Evolutionary conservation across 257 asterid species (phyloP).

Genomic region (Solanum dulcamara): DNA sequence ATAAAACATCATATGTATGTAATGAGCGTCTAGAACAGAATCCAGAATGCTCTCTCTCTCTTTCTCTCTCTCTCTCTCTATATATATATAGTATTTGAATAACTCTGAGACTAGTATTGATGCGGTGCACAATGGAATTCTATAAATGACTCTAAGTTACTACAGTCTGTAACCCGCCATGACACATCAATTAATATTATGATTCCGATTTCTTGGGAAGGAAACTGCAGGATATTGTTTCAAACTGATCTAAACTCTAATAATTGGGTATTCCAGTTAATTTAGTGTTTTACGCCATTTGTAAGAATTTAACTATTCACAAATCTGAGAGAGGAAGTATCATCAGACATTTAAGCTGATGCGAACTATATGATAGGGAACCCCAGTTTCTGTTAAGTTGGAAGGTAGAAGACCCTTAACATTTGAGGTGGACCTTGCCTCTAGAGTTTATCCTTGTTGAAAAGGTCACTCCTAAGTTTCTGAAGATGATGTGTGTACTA

Average conservation of each 20-base stretch:
- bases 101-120: background rate
- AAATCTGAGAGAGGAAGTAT: background rate
- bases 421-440: background rate
- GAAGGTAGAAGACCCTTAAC: background rate
- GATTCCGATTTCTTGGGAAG: background rate
- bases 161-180: background rate
- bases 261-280: background rate
- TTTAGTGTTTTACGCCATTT: background rate
- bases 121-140: background rate
- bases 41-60: background rate
- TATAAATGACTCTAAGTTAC: background rate
- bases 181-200: background rate
- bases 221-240: background rate
- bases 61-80: too few species aligned
- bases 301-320: background rate
- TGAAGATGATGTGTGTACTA: background rate
- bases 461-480: background rate
- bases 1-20: background rate
- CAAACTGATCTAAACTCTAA: background rate
- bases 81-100: background rate
- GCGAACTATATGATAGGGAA: background rate
- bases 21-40: background rate
- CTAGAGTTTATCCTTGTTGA: background rate
- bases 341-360: background rate
- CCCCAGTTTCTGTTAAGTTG: background rate